These are phyloP conservation scores for Pichia ethanolica DNA, from an alignment of 805 yeast genomes.

Conservation along the genomic window DNA sequence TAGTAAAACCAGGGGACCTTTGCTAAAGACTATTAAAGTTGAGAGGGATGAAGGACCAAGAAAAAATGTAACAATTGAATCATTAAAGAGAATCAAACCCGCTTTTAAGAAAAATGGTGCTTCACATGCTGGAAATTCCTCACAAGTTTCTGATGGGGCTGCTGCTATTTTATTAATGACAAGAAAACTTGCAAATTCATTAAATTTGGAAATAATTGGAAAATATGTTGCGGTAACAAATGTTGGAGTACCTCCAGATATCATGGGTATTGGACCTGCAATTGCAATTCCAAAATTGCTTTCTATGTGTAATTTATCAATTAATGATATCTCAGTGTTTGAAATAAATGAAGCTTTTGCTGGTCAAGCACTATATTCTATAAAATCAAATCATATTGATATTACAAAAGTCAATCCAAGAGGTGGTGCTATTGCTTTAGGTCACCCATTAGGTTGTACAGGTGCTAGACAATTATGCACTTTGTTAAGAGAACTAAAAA, in stretches of 20 bases:
- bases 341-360: slow-evolving; percentile 98
- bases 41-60: slow-evolving; percentile 72
- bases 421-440: slow-evolving; percentile 96
- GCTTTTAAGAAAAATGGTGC: slow-evolving; percentile 81
- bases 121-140: slow-evolving; percentile 94
- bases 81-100: slow-evolving; percentile 70
- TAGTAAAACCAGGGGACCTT: neutral
- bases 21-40: slow-evolving; percentile 25
- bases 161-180: slow-evolving; percentile 82
- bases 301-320: slow-evolving; percentile 33
- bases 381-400: slow-evolving; percentile 60
- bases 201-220: slow-evolving; percentile 66
- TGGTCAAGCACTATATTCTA: slow-evolving; percentile 80
- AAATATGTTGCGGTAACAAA: slow-evolving; percentile 72
- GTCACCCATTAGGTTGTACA: slow-evolving; percentile 88
- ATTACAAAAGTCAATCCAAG: slow-evolving; percentile 70
- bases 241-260: slow-evolving; percentile 94
- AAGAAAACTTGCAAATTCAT: slow-evolving; percentile 73
- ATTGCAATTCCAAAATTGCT: slow-evolving; percentile 85
- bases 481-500: slow-evolving; percentile 65
- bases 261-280: slow-evolving; percentile 98
- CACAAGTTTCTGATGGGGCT: slow-evolving; percentile 94
- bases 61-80: slow-evolving; percentile 70
- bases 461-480: slow-evolving; percentile 90
- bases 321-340: slow-evolving; percentile 63